Evolutionary conservation across 495 filamentous ascomycete species (phyloP).

Genomic region (Penicillium ucsense): DNA sequence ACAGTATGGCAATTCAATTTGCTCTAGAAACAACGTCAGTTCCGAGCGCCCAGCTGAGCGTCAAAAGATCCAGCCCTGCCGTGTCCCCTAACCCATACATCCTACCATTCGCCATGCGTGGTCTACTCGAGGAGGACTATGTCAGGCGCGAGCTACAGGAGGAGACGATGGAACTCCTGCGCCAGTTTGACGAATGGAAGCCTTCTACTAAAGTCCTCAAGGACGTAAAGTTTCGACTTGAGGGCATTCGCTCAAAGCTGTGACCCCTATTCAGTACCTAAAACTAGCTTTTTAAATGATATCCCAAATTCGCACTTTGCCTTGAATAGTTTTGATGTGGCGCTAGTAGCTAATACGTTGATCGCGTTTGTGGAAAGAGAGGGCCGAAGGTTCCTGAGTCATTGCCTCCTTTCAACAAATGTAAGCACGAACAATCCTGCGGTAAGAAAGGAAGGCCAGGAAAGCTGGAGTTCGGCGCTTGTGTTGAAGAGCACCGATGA

Average conservation of each 20-base stretch:
- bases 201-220: constrained; percentile 80
- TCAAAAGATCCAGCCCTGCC: constrained; percentile 41
- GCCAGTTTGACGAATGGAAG: constrained; percentile 90
- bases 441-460: no score
- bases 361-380: no score
- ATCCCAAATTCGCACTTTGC: no score
- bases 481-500: no score
- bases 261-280: constrained; percentile 19
- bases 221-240: constrained; percentile 91
- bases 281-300: no score
- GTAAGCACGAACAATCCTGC: no score
- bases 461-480: no score
- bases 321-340: no score
- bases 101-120: constrained; percentile 88
- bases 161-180: constrained; percentile 71
- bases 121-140: constrained; percentile 83
- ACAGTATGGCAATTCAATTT: constrained; percentile 70
- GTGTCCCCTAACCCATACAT: constrained; percentile 70
- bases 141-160: constrained; percentile 67
- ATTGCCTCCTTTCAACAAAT: no score
- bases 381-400: no score
- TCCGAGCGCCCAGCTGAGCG: constrained; percentile 39
- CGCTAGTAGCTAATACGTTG: no score
- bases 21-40: constrained; percentile 73
- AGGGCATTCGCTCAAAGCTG: constrained; percentile 80